Percentiles rank a stretch among this genome's conserved stretches.
Evolutionary conservation across 2,329 filamentous ascomycete genomes (phyloP).

Genomic region (Lecanicillium sp.): DNA sequence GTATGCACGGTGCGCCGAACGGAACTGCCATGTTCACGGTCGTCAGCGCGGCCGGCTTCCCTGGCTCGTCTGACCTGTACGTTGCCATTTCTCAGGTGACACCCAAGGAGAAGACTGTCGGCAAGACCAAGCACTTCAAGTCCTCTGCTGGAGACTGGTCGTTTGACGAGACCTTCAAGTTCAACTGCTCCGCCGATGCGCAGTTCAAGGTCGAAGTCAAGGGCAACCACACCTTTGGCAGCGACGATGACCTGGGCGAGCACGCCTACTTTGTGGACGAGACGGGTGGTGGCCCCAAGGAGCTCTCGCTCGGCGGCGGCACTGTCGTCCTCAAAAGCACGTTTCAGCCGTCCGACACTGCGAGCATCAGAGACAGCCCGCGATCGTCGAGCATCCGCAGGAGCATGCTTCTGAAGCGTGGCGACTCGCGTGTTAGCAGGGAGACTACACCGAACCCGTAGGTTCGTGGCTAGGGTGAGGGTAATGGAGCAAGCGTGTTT

Average conservation of each 20-base stretch:
- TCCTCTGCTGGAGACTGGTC: conserved; percentile 56
- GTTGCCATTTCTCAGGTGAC: conserved; percentile 63
- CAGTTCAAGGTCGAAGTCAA: conserved; percentile 84
- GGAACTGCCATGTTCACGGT: conserved; percentile 79
- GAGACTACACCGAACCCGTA: conserved; percentile 37
- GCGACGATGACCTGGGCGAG: conserved; percentile 79
- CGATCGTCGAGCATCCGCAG: conserved; percentile 40
- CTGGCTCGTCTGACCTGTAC: conserved; percentile 70
- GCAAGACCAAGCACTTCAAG: conserved; percentile 92
- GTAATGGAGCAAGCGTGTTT: conserved; percentile 9
- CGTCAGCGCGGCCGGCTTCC: conserved; percentile 71
- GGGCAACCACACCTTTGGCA: conserved; percentile 77
- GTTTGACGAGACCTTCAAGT: conserved; percentile 76
- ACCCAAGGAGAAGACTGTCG: conserved; percentile 69
- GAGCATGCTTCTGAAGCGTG: conserved; percentile 50
- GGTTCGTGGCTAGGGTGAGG: background rate
- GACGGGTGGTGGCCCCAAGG: conserved; percentile 62
- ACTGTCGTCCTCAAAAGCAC: conserved; percentile 66
- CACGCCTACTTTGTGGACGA: conserved; percentile 90
- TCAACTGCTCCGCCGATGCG: conserved; percentile 70
- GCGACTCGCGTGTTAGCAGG: conserved; percentile 33
- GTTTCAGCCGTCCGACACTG: conserved; percentile 52
- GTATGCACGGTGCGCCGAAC: conserved; percentile 53
- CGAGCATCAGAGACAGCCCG: conserved; percentile 38
- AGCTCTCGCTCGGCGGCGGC: conserved; percentile 66